Conservation (phyloP, 148 eudicot species). For the Polygonum maritimum region DNA sequence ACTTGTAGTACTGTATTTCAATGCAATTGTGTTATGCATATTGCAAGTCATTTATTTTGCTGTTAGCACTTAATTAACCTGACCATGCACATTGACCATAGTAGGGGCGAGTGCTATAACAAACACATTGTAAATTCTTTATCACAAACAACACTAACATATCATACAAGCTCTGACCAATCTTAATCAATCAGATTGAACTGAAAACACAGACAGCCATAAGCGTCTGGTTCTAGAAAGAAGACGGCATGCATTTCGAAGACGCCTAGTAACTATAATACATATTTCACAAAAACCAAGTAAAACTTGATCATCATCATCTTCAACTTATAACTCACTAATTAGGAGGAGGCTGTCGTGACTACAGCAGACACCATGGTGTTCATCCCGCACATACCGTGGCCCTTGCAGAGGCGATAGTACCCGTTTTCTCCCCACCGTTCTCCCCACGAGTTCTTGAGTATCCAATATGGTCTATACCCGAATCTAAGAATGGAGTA, state of each 20-base stretch:
- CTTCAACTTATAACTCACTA: neutral
- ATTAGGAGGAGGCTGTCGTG: conserved; percentile 12
- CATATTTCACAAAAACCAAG: neutral
- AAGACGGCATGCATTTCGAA: neutral
- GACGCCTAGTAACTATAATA: neutral
- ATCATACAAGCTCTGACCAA: too few relatives aligned
- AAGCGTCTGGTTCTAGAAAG: neutral
- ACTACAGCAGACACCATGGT: conserved; percentile 81
- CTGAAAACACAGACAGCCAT: too few relatives aligned
- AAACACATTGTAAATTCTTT: too few relatives aligned
- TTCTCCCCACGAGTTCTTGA: conserved; percentile 93
- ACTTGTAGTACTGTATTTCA: too few relatives aligned
- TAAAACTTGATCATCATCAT: neutral
- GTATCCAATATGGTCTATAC: conserved; percentile 70
- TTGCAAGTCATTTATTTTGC: too few relatives aligned
- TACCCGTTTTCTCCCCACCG: conserved; percentile 82
- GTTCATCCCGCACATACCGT: conserved; percentile 77
- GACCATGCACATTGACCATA: too few relatives aligned
- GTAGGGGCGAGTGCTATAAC: too few relatives aligned
- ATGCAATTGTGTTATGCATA: too few relatives aligned
- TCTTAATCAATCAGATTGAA: too few relatives aligned
- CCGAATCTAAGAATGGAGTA: conserved; percentile 63
- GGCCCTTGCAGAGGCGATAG: conserved; percentile 60
- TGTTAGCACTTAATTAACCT: too few relatives aligned
- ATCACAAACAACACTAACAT: too few relatives aligned